Conservation (phyloP, 2,329 filamentous ascomycete species). For the Teratosphaeriaceae sp. region DNA sequence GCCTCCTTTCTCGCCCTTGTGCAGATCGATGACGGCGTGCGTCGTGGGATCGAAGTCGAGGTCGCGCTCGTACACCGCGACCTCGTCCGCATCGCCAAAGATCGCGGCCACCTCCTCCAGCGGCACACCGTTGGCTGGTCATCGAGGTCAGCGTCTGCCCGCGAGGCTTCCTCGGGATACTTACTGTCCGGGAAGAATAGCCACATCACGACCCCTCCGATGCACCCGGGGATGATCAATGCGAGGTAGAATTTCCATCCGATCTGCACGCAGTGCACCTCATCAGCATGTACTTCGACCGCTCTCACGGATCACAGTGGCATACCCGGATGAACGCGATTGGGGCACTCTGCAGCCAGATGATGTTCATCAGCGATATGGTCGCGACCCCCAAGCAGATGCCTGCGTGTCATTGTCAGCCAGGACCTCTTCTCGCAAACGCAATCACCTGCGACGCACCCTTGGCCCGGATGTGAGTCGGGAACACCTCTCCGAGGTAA, state of each 20-base stretch:
- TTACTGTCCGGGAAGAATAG: slow-evolving; percentile 6
- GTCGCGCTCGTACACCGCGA: slow-evolving; percentile 5
- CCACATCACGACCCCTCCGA: slow-evolving; percentile 4
- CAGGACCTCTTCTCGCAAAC: slow-evolving; percentile 10
- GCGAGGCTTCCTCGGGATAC: neutral
- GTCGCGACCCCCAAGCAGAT: slow-evolving; percentile 17
- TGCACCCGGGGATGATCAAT: slow-evolving; percentile 3
- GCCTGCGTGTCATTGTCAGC: slow-evolving; percentile 18
- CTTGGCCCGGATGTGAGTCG: slow-evolving; percentile 18
- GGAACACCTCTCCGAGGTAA: slow-evolving; percentile 6
- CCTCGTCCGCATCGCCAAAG: slow-evolving; percentile 11
- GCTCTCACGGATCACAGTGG: too few relatives aligned
- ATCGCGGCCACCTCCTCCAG: slow-evolving; percentile 16
- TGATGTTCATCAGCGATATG: slow-evolving; percentile 20
- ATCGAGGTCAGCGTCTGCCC: neutral
- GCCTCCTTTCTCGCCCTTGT: slow-evolving; percentile 1
- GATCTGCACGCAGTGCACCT: too few relatives aligned
- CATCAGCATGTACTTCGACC: too few relatives aligned
- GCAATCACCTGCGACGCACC: slow-evolving; percentile 1
- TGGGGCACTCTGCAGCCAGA: slow-evolving; percentile 17
- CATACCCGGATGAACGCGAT: slow-evolving; percentile 8
- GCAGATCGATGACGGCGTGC: neutral
- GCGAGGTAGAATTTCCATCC: slow-evolving; percentile 14
- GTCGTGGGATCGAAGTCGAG: slow-evolving; percentile 5
- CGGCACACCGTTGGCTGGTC: slow-evolving; percentile 11